Conservation (phyloP, 345 rosid species). For the Eucalyptus fibrosa region DNA sequence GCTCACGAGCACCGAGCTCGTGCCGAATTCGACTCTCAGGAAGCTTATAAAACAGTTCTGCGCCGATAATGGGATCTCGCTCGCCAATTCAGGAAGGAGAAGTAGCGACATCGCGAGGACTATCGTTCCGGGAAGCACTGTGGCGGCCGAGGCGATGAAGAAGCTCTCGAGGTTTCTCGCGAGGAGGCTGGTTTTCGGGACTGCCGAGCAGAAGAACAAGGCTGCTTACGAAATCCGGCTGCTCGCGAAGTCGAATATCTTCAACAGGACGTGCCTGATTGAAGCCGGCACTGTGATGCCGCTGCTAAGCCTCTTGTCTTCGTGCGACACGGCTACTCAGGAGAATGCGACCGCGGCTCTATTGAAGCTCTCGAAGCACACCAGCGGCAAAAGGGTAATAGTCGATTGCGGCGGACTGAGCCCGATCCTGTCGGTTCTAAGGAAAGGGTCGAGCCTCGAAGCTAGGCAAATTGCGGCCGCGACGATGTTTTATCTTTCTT, state of each 20-base stretch:
- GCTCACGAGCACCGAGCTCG: constrained; percentile 31
- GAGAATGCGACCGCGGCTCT: constrained; percentile 58
- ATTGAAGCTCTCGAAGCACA: constrained; percentile 55
- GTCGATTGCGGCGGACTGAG: constrained; percentile 47
- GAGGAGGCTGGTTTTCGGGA: constrained; percentile 44
- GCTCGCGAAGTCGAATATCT: constrained; percentile 49
- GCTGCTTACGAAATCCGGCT: constrained; percentile 58
- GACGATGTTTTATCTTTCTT: constrained; percentile 53
- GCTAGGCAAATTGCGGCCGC: constrained; percentile 60
- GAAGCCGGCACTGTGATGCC: constrained; percentile 49
- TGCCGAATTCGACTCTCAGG: constrained; percentile 43
- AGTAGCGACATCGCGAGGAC: constrained; percentile 31
- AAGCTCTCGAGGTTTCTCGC: constrained; percentile 37
- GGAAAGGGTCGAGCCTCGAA: constrained; percentile 42
- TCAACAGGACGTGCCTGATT: constrained; percentile 43
- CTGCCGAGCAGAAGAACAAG: constrained; percentile 35
- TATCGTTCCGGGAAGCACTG: constrained; percentile 33
- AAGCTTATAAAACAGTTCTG: constrained; percentile 54
- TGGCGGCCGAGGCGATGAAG: constrained; percentile 33
- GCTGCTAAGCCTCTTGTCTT: constrained; percentile 30
- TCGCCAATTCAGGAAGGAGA: constrained; percentile 8
- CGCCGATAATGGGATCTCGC: constrained; percentile 28
- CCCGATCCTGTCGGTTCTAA: constrained; percentile 35
- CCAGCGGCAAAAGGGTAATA: constrained; percentile 35
- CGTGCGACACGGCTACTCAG: constrained; percentile 15